phyloP scores from a whole-genome alignment of 768 basidiomycete genomes.

The Suillus decipiens region DNA sequence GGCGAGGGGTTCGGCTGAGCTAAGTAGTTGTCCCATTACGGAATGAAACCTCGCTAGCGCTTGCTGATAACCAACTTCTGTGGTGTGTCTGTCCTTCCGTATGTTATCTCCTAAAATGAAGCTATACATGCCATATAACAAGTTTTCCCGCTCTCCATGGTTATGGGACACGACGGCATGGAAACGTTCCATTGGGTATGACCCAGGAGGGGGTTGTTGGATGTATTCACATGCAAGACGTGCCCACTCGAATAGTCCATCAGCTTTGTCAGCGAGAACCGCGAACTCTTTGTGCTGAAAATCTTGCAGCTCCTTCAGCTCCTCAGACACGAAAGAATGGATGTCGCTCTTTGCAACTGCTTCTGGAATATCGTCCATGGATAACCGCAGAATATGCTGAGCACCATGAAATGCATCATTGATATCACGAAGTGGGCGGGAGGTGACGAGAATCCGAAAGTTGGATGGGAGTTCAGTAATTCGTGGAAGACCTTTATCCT shows the following conservation, averaged over 20 bases:
- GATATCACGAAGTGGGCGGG: slow-evolving; percentile 11
- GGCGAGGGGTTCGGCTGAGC: not conserved
- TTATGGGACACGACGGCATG: not conserved
- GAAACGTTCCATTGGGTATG: not conserved
- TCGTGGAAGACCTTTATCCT: not conserved
- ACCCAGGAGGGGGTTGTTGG: not conserved
- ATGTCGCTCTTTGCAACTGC: not conserved
- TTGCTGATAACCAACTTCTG: not conserved
- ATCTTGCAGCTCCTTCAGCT: not conserved
- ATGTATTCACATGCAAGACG: slow-evolving; percentile 11
- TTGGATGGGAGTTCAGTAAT: slow-evolving; percentile 7
- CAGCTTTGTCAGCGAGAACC: not conserved
- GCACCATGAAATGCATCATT: not conserved
- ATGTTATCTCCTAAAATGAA: not conserved
- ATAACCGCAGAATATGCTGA: not conserved
- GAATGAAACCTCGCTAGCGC: not conserved
- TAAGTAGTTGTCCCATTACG: slow-evolving; percentile 8
- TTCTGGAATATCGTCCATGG: not conserved
- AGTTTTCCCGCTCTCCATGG: not conserved
- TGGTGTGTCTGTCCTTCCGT: not conserved
- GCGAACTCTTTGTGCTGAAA: not conserved
- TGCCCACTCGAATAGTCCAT: slow-evolving; percentile 14
- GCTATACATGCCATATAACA: slow-evolving; percentile 1
- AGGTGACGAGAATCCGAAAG: slow-evolving; percentile 14
- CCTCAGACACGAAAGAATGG: not conserved